Evolutionary conservation across 2,329 filamentous ascomycete genomes (phyloP).

Genomic region (Ascochyta viciae-villosae): DNA sequence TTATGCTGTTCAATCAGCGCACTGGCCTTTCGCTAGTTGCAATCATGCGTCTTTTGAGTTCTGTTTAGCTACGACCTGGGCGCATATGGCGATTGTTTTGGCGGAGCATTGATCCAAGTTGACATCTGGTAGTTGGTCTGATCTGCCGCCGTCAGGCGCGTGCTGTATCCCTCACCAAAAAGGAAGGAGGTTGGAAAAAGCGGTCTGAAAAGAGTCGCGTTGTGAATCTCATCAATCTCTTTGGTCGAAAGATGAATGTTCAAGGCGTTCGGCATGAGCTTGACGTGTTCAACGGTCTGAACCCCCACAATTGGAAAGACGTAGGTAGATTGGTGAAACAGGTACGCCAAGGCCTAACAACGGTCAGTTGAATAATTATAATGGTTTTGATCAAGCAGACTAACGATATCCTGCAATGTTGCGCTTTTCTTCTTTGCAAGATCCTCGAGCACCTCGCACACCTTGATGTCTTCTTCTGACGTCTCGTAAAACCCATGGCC

Average conservation of each 20-base stretch:
- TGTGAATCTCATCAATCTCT: conserved; percentile 71
- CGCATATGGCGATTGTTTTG: conserved; percentile 5
- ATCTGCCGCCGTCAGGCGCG: conserved; percentile 7
- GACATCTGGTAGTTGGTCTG: conserved; percentile 14
- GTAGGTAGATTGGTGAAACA: conserved; percentile 57
- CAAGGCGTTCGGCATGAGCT: conserved; percentile 72
- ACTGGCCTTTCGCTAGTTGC: no score
- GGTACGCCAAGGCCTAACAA: conserved; percentile 20
- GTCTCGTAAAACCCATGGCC: conserved; percentile 48
- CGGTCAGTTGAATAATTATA: neutral
- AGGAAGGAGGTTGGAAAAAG: conserved; percentile 29
- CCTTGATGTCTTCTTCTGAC: conserved; percentile 57
- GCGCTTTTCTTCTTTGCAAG: conserved; percentile 64
- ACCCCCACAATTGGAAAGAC: conserved; percentile 79
- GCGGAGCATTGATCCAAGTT: conserved; percentile 18
- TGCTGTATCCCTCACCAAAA: conserved; percentile 6
- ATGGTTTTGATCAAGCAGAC: conserved; percentile 47
- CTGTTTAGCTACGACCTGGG: neutral
- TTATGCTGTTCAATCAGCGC: no score
- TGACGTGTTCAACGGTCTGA: conserved; percentile 71
- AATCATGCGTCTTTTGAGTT: no score
- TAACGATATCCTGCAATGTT: conserved; percentile 56
- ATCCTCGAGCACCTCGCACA: conserved; percentile 65
- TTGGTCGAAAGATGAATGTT: conserved; percentile 63
- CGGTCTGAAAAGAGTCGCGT: conserved; percentile 30